Percentiles rank a stretch among this genome's conserved stretches.
Evolutionary conservation across 768 basidiomycete genomes (phyloP).

Genomic region (Pleurotus tuoliensis): DNA sequence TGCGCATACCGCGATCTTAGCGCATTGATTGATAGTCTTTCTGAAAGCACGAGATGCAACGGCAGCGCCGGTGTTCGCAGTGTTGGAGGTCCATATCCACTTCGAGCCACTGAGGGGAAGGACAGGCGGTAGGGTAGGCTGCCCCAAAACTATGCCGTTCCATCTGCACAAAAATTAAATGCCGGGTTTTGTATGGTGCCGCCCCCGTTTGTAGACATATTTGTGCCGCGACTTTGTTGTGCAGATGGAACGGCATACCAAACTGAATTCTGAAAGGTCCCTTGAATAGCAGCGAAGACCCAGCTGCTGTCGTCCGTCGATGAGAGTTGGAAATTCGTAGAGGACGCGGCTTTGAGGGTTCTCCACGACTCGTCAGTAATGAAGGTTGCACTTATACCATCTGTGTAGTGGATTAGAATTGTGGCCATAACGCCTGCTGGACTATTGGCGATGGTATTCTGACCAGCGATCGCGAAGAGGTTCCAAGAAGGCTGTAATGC

Average conservation of each 20-base stretch:
- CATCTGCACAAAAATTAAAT: too few species aligned
- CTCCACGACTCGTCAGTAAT: slow-evolving; percentile 4
- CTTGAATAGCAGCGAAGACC: background rate
- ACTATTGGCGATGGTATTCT: background rate
- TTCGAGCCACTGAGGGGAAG: background rate
- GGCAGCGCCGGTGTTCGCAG: background rate
- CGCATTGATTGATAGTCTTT: background rate
- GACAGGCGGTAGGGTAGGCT: background rate
- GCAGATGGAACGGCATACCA: too few species aligned
- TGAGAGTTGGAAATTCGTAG: background rate
- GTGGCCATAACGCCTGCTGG: background rate
- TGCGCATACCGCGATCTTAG: slow-evolving; percentile 1
- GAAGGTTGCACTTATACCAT: background rate
- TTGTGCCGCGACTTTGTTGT: too few species aligned
- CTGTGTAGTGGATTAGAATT: background rate
- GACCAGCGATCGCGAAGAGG: background rate
- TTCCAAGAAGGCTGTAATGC: background rate
- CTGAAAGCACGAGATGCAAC: background rate
- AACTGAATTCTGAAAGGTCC: background rate
- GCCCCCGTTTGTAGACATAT: too few species aligned
- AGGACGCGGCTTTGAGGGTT: background rate
- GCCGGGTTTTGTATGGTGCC: too few species aligned
- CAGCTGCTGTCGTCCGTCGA: background rate
- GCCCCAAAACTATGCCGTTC: background rate
- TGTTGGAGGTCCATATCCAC: slow-evolving; percentile 2